Conservation (phyloP, 2,329 filamentous ascomycete species). For the Curvularia spicifera region DNA sequence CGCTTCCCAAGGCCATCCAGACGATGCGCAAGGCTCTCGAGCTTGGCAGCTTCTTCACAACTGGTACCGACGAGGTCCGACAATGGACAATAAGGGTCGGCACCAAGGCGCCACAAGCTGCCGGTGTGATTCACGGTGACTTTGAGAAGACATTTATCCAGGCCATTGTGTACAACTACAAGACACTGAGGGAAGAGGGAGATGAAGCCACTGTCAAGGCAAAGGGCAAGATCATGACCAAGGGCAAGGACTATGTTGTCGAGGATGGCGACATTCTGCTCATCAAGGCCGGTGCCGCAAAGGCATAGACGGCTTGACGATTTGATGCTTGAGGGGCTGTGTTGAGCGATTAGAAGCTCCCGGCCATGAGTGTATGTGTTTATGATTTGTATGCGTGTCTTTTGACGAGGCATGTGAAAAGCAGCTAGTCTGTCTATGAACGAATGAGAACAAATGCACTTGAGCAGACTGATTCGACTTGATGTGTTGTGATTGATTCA, state of each 20-base stretch:
- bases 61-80: constrained; percentile 91
- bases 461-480: not conserved
- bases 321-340: constrained; percentile 2
- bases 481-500: not conserved
- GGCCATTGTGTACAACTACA: constrained; percentile 90
- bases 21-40: constrained; percentile 93
- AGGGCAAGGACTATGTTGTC: constrained; percentile 95
- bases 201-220: constrained; percentile 89
- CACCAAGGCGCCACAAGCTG: constrained; percentile 96
- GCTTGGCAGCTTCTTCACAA: constrained; percentile 96
- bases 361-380: constrained; percentile 10
- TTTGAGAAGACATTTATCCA: constrained; percentile 99
- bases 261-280: constrained; percentile 83
- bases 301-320: constrained; percentile 58
- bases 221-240: constrained; percentile 96
- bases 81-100: constrained; percentile 98
- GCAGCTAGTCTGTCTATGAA: constrained; percentile 26
- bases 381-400: constrained; percentile 19
- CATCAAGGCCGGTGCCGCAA: constrained; percentile 88
- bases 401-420: constrained; percentile 27
- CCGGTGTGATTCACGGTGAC: constrained; percentile 96
- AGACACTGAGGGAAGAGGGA: constrained; percentile 78
- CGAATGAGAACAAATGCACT: constrained; percentile 27
- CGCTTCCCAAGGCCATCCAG: constrained; percentile 86
- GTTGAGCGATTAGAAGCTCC: constrained; percentile 3